These are phyloP conservation scores for Jasminum sambac DNA, from an alignment of 257 asterid species.

Conservation along the genomic window DNA sequence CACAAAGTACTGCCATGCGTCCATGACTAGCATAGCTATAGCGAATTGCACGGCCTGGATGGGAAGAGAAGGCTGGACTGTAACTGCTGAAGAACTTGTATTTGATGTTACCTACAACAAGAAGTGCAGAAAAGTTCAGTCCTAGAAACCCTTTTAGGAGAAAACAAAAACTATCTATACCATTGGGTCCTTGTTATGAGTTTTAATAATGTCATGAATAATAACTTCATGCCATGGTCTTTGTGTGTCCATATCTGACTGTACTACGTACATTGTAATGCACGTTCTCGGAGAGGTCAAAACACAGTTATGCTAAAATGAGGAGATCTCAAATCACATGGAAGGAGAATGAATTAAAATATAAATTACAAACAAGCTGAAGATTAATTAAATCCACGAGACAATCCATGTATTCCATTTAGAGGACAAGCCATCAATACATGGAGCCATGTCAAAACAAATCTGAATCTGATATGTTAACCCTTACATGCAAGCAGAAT, in stretches of 20 bases:
- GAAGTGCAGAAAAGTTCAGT: conserved; percentile 27
- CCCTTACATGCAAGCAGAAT: neutral
- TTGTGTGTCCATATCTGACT: neutral
- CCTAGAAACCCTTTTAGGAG: conserved; percentile 11
- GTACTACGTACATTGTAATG: neutral
- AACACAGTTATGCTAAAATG: neutral
- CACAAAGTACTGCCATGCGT: conserved; percentile 95
- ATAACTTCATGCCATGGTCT: neutral
- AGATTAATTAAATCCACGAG: neutral
- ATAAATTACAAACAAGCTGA: neutral
- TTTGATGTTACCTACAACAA: conserved; percentile 69
- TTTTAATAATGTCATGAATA: neutral
- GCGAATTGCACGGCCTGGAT: conserved; percentile 55
- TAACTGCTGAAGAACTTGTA: conserved; percentile 34
- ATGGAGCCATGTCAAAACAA: neutral
- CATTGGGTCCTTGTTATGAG: neutral
- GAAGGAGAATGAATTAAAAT: neutral
- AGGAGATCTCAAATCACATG: neutral
- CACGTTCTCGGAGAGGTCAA: neutral
- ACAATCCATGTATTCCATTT: neutral
- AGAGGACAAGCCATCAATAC: neutral
- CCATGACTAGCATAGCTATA: conserved; percentile 86
- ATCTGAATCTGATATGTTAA: neutral
- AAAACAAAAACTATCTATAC: neutral
- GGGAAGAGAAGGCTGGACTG: conserved; percentile 61